Conservation (phyloP, 2,329 filamentous ascomycete species). For the Ophiocordyceps sinensis region DNA sequence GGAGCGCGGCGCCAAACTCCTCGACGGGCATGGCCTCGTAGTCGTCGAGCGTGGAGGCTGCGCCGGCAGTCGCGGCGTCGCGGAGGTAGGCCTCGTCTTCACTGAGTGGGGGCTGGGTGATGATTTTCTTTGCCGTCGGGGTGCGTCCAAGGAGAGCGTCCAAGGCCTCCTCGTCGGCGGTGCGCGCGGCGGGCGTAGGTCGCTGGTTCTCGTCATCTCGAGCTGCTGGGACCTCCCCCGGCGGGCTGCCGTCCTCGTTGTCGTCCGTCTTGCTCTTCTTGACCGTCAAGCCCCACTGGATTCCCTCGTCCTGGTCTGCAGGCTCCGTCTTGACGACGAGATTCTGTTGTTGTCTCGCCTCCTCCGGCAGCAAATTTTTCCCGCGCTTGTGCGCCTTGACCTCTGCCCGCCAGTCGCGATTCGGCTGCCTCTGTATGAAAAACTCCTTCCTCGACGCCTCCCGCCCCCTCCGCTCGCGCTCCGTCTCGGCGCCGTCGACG, state of each 20-base stretch:
- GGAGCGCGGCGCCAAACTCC: slow-evolving; percentile 80
- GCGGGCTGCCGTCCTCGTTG: slow-evolving; percentile 9
- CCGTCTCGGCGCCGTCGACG: slow-evolving; percentile 27
- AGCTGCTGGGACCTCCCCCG: not conserved
- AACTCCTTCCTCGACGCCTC: slow-evolving; percentile 22
- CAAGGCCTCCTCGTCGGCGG: slow-evolving; percentile 41
- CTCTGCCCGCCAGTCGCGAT: slow-evolving; percentile 49
- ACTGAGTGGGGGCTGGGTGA: slow-evolving; percentile 33
- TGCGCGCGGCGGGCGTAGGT: slow-evolving; percentile 4
- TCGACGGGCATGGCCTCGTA: slow-evolving; percentile 86
- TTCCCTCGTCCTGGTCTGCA: slow-evolving; percentile 33
- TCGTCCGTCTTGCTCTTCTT: slow-evolving; percentile 36
- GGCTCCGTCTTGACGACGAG: slow-evolving; percentile 16
- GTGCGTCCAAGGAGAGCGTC: slow-evolving; percentile 49
- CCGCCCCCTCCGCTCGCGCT: slow-evolving; percentile 14
- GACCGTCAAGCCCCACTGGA: slow-evolving; percentile 40
- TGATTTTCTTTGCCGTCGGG: slow-evolving; percentile 25
- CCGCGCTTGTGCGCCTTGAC: slow-evolving; percentile 29
- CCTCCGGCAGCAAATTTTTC: slow-evolving; percentile 45
- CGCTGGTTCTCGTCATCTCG: not conserved
- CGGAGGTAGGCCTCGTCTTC: slow-evolving; percentile 55
- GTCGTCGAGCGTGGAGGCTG: slow-evolving; percentile 62
- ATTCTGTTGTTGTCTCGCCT: slow-evolving; percentile 30
- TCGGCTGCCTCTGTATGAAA: slow-evolving; percentile 43
- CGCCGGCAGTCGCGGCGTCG: slow-evolving; percentile 59